These are phyloP conservation scores for Gossypium rotundifolium DNA, from an alignment of 345 rosid genomes.

Conservation along the genomic window DNA sequence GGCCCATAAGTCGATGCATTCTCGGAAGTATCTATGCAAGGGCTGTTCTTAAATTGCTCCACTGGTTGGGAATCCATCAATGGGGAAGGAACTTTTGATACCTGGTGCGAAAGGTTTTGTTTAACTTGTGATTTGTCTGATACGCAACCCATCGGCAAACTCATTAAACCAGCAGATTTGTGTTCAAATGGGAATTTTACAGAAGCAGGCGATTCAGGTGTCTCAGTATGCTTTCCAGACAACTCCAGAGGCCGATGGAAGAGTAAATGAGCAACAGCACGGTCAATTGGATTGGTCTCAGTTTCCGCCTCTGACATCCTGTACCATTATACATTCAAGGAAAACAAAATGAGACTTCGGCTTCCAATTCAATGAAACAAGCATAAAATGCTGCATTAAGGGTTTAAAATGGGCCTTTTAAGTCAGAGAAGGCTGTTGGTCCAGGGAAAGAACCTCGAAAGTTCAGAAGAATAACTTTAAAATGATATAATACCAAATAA, in stretches of 20 bases:
- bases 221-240: conserved; percentile 40
- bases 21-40: conserved; percentile 20
- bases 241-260: conserved; percentile 62
- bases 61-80: conserved; percentile 10
- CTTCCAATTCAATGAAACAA: neutral
- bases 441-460: neutral
- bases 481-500: neutral
- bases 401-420: neutral
- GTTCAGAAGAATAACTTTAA: neutral
- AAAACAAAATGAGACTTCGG: neutral
- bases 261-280: conserved; percentile 83
- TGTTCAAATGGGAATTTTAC: conserved; percentile 33
- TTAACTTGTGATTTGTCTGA: conserved; percentile 22
- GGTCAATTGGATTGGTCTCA: conserved; percentile 82
- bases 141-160: conserved; percentile 22
- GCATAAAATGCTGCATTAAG: neutral
- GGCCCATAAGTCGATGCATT: conserved; percentile 25
- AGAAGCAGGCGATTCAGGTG: conserved; percentile 55
- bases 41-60: conserved; percentile 9
- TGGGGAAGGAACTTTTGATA: conserved; percentile 16
- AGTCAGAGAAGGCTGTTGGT: neutral
- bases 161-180: conserved; percentile 22
- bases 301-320: conserved; percentile 52
- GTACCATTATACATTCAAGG: neutral
- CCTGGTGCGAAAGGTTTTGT: conserved; percentile 18